These are phyloP conservation scores for Metschnikowia proteae DNA, from an alignment of 805 yeast species.

Conservation along the genomic window DNA sequence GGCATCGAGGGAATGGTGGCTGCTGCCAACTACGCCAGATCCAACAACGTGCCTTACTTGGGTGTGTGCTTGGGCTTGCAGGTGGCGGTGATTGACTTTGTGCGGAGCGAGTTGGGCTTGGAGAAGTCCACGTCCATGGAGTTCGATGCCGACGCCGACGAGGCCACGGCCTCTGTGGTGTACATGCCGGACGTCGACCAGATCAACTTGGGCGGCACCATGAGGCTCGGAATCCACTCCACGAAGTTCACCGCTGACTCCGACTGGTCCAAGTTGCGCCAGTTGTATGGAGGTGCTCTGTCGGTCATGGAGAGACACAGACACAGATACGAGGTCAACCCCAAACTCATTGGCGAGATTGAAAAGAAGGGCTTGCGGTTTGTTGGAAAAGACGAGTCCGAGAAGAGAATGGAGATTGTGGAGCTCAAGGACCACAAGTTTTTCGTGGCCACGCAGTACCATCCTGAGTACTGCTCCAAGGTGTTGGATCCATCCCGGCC, in stretches of 20 bases:
- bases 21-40: slow-evolving; percentile 98
- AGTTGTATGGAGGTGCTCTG: slow-evolving; percentile 69
- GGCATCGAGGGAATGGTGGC: slow-evolving; percentile 98
- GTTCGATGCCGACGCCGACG: slow-evolving; percentile 61
- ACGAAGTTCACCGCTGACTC: slow-evolving; percentile 71
- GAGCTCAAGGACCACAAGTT: slow-evolving; percentile 87
- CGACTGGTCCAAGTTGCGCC: slow-evolving; percentile 66
- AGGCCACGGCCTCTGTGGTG: slow-evolving; percentile 71
- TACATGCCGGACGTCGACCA: slow-evolving; percentile 99
- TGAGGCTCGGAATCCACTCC: slow-evolving; percentile 95
- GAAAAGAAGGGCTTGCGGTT: slow-evolving; percentile 80
- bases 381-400: slow-evolving; percentile 90
- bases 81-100: slow-evolving; percentile 92
- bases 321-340: slow-evolving; percentile 97
- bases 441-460: slow-evolving; percentile 94
- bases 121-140: slow-evolving; percentile 76
- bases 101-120: slow-evolving; percentile 71
- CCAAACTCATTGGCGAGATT: slow-evolving; percentile 63
- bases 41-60: slow-evolving; percentile 85
- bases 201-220: slow-evolving; percentile 95
- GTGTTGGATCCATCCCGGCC: slow-evolving; percentile 97
- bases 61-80: slow-evolving; percentile 98
- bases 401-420: slow-evolving; percentile 88
- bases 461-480: slow-evolving; percentile 95
- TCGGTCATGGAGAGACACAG: slow-evolving; percentile 91